Conservation (phyloP, 192 early-diverging fungal genomes). For the Obelidium mucronatum region DNA sequence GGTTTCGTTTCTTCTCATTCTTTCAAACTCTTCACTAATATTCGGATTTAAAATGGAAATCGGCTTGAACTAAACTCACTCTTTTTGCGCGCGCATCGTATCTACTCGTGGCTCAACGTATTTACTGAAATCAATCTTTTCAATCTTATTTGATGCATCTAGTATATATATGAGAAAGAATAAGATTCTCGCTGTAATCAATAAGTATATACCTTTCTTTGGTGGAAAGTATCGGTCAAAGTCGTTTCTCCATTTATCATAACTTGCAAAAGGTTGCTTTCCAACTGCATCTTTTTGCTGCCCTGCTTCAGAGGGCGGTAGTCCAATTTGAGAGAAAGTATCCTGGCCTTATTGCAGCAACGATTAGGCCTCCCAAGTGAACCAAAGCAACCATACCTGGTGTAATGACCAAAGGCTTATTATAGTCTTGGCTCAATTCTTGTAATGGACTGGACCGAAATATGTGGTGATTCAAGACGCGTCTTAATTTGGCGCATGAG, state of each 20-base stretch:
- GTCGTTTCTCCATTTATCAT: constrained; percentile 48
- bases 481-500: constrained; percentile 41
- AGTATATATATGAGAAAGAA: neutral
- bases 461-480: constrained; percentile 49
- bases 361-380: constrained; percentile 14
- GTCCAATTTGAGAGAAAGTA: constrained; percentile 55
- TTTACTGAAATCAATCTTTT: constrained; percentile 41
- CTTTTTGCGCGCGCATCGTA: constrained; percentile 54
- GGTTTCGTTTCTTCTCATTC: constrained; percentile 13
- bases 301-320: constrained; percentile 44
- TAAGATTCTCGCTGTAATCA: neutral
- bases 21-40: constrained; percentile 35
- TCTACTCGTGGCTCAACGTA: constrained; percentile 49
- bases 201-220: constrained; percentile 7
- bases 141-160: neutral
- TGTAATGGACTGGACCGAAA: constrained; percentile 46
- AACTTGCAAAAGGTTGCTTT: constrained; percentile 25
- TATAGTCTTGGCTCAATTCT: constrained; percentile 45
- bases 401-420: constrained; percentile 55
- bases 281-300: constrained; percentile 53
- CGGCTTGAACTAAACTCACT: constrained; percentile 25
- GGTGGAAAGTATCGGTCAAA: constrained; percentile 51
- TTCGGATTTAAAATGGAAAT: neutral
- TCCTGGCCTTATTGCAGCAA: constrained; percentile 50
- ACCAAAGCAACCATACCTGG: constrained; percentile 30